These are phyloP conservation scores for Usnea hakonensis DNA, from an alignment of 495 filamentous ascomycete genomes.

Conservation along the genomic window DNA sequence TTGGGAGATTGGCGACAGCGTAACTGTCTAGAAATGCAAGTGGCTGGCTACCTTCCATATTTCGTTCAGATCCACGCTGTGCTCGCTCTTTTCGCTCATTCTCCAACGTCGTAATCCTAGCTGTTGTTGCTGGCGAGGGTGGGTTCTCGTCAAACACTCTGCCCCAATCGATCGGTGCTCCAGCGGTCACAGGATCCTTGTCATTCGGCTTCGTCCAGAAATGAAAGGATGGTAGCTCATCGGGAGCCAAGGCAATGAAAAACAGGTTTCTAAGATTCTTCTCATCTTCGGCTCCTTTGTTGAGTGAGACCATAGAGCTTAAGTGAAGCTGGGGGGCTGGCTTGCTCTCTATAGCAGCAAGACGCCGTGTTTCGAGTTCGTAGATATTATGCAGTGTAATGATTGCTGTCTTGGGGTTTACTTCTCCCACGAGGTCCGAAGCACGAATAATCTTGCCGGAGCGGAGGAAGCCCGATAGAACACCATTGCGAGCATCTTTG, in stretches of 20 bases:
- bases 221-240: constrained; percentile 16
- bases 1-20: background rate
- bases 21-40: background rate
- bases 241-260: constrained; percentile 7
- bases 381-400: constrained; percentile 1
- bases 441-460: constrained; percentile 4
- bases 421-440: constrained; percentile 4
- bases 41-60: background rate
- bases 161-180: constrained; percentile 2
- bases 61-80: background rate
- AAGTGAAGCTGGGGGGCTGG: background rate
- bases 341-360: background rate
- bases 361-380: constrained; percentile 9
- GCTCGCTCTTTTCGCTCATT: background rate
- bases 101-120: background rate
- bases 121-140: background rate
- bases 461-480: background rate
- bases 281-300: background rate
- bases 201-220: constrained; percentile 13
- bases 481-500: constrained; percentile 4
- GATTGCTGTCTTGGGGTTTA: constrained; percentile 1
- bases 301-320: background rate
- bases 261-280: constrained; percentile 8
- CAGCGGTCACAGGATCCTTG: constrained; percentile 6
- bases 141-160: background rate